Base-by-base conservation (phyloP, 345 rosid species). In the Balakata baccata region DNA sequence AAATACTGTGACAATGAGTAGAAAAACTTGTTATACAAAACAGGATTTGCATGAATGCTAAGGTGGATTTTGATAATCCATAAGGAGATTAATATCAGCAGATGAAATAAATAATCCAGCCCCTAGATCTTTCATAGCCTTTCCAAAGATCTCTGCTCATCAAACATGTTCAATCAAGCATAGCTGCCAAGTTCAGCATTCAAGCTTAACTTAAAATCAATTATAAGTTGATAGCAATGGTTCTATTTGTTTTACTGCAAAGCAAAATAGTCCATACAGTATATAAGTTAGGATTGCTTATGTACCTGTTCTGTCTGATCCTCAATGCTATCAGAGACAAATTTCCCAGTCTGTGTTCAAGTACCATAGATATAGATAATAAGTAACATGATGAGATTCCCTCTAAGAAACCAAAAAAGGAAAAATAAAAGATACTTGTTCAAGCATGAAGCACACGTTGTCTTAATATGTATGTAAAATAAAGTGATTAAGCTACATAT, bases 241-340 rank as follows among this genome's bases (percentile, higher is more conserved):
- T 23, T 52, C 69, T 25, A 59, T 49, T 56, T 34, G 17, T 47
- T 57, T 47, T 59, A 43, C 17, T n/a, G 5, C 66, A 22, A 9
- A 7, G 29, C 38, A 11, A 66, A 45, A 9, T 16, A 38, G 25
- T 39, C 45, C 41, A 17, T 49, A 20, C 61, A 46, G 18, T 52
- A 20, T 1, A 46, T 5, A 18, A 13, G 41, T 50, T 66, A 74
- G 52, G 23, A 39, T 16, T 34, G 68, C 71, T 46, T 61, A n/a
- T 70, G 83, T 80, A 93, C 97, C 94, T 91, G 97, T 70, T 87
- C 96, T 12, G 94, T 90, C 80, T 93, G 98, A 75, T 85, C 97
- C 80, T 90, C 97, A 18, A 93, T 81, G 37, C 49, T 51, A 38
- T 89, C 94, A 0, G 97, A 90, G 69, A 88, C 74, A 62, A 93